phyloP scores from a whole-genome alignment of 106 monocot species.

The Amphibolis antarctica region DNA sequence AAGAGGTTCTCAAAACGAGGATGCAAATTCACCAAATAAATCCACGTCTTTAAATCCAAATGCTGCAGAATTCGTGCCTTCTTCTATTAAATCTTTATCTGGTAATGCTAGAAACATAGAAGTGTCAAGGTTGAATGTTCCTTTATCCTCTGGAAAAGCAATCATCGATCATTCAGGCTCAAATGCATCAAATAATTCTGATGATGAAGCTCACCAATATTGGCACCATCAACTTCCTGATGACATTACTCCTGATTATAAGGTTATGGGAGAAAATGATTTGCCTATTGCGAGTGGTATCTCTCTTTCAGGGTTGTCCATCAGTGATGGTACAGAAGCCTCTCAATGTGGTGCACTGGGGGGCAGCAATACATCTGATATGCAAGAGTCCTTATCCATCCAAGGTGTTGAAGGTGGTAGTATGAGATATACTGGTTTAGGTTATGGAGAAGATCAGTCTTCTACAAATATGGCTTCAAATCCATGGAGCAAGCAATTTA shows the following conservation, averaged over 20 bases:
- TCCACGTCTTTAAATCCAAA: slow-evolving; percentile 55
- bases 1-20: slow-evolving; percentile 24
- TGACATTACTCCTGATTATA: slow-evolving; percentile 92
- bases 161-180: slow-evolving; percentile 33
- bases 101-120: slow-evolving; percentile 18
- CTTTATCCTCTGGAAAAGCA: slow-evolving; percentile 29
- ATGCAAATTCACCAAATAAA: slow-evolving; percentile 27
- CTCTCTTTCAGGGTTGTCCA: slow-evolving; percentile 44
- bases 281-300: slow-evolving; percentile 14
- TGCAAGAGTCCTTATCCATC: slow-evolving; percentile 8
- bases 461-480: slow-evolving; percentile 14
- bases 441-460: slow-evolving; percentile 11
- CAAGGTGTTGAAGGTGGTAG: slow-evolving; percentile 13
- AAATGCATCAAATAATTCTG: slow-evolving; percentile 40
- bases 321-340: slow-evolving; percentile 29
- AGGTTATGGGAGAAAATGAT: slow-evolving; percentile 29
- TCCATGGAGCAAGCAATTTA: slow-evolving; percentile 33
- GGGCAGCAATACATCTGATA: slow-evolving; percentile 10
- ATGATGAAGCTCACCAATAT: slow-evolving; percentile 57
- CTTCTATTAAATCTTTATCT: slow-evolving; percentile 26
- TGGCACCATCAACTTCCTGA: slow-evolving; percentile 76
- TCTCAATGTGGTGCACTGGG: slow-evolving; percentile 24
- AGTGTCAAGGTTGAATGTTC: slow-evolving; percentile 8
- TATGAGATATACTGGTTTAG: slow-evolving; percentile 16
- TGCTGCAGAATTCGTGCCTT: slow-evolving; percentile 86